Conservation (phyloP, 2,329 filamentous ascomycete species). For the Teratosphaeria pseudoeucalypti region DNA sequence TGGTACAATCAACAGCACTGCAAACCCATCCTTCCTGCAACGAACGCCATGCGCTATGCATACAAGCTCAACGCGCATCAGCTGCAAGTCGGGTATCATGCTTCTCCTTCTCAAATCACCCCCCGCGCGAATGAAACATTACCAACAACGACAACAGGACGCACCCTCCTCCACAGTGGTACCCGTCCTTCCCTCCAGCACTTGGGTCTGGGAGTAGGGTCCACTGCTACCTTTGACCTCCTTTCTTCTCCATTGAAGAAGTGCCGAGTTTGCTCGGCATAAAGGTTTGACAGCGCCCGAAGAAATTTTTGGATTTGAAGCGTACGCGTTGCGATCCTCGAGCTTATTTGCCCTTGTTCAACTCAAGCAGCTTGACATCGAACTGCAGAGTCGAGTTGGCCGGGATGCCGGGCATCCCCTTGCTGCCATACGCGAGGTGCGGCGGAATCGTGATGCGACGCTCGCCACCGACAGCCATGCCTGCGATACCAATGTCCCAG, state of each 20-base stretch:
- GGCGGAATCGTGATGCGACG: slow-evolving; percentile 84
- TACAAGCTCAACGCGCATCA: neutral
- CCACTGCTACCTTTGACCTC: neutral
- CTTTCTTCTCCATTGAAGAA: neutral
- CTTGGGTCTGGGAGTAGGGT: slow-evolving; percentile 26
- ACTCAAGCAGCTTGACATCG: slow-evolving; percentile 51
- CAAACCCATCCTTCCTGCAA: slow-evolving; percentile 8
- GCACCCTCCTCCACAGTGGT: neutral
- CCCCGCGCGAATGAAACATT: neutral
- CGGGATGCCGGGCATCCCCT: slow-evolving; percentile 69
- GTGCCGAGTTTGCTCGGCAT: neutral
- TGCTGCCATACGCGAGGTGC: slow-evolving; percentile 79
- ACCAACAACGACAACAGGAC: neutral
- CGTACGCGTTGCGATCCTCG: neutral
- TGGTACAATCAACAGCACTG: neutral
- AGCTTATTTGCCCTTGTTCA: slow-evolving; percentile 31
- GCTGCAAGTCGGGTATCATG: slow-evolving; percentile 9
- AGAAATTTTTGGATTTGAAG: neutral
- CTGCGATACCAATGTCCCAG: slow-evolving; percentile 88
- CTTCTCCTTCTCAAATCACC: neutral
- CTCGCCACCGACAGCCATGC: slow-evolving; percentile 90
- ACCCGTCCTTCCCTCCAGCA: slow-evolving; percentile 29
- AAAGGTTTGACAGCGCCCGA: neutral
- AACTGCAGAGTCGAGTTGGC: slow-evolving; percentile 85
- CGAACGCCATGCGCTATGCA: slow-evolving; percentile 4